phyloP scores from a whole-genome alignment of 139 green algal genomes.

The Pycnococcus provasolii region DNA sequence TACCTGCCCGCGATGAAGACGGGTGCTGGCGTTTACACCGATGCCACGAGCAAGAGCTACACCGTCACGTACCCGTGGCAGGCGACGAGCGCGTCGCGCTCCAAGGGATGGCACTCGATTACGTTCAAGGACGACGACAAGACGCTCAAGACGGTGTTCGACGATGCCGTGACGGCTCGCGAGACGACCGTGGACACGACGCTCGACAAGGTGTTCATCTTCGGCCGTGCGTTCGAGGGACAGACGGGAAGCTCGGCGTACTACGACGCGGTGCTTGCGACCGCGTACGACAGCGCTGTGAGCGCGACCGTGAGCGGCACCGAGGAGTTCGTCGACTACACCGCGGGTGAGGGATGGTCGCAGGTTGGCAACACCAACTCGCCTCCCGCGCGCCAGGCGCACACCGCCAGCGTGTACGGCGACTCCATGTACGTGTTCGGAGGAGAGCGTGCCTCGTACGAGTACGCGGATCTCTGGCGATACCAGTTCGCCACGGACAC shows the following conservation, averaged over 20 bases:
- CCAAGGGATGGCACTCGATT: slow-evolving; percentile 15
- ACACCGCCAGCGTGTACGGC: slow-evolving; percentile 19
- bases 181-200: not conserved
- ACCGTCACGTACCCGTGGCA: slow-evolving; percentile 23
- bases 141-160: slow-evolving; percentile 5
- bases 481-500: slow-evolving; percentile 19
- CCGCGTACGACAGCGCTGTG: slow-evolving; percentile 8
- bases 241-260: slow-evolving; percentile 6
- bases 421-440: slow-evolving; percentile 29
- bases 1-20: slow-evolving; percentile 11
- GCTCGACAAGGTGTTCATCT: slow-evolving; percentile 26
- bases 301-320: not conserved
- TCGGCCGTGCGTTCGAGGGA: not conserved
- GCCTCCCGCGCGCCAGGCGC: slow-evolving; percentile 23
- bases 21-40: slow-evolving; percentile 22
- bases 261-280: slow-evolving; percentile 24
- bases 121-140: slow-evolving; percentile 14
- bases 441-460: slow-evolving; percentile 26
- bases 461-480: slow-evolving; percentile 27
- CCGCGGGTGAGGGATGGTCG: not conserved
- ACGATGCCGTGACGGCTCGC: not conserved
- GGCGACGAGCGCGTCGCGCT: not conserved
- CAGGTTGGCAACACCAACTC: slow-evolving; percentile 1
- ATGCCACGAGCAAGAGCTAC: slow-evolving; percentile 12
- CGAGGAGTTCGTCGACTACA: slow-evolving; percentile 10